phyloP scores from a whole-genome alignment of 495 filamentous ascomycete species.

The Podospora didyma region DNA sequence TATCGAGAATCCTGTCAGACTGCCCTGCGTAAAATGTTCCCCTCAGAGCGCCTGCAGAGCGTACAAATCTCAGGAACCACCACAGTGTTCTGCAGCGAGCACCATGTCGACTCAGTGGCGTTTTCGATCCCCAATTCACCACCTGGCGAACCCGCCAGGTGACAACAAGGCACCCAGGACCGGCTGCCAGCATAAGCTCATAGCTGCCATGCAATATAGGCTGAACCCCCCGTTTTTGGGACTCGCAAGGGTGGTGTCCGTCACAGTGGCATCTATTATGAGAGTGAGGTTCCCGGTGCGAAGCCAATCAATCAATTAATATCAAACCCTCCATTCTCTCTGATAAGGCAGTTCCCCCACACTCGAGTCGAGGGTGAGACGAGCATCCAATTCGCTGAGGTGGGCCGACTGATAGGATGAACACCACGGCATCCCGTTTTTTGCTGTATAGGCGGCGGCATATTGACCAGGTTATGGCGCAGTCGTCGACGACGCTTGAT shows the following conservation, averaged over 20 bases:
- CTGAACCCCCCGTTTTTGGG: slow-evolving; percentile 17
- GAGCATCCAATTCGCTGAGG: slow-evolving; percentile 12
- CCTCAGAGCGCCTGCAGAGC: neutral
- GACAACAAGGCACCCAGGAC: neutral
- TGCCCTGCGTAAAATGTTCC: neutral
- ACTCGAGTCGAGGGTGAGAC: neutral
- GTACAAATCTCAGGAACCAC: neutral
- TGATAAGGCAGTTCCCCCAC: slow-evolving; percentile 24
- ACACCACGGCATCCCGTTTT: slow-evolving; percentile 13
- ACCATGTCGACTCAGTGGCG: neutral
- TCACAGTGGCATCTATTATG: slow-evolving; percentile 14
- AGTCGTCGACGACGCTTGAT: neutral
- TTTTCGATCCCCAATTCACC: neutral
- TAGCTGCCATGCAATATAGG: slow-evolving; percentile 21
- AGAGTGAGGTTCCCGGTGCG: slow-evolving; percentile 21
- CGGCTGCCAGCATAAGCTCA: slow-evolving; percentile 5
- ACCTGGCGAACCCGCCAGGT: neutral
- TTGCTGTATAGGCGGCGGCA: slow-evolving; percentile 11
- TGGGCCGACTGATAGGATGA: slow-evolving; percentile 19
- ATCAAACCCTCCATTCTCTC: slow-evolving; percentile 18
- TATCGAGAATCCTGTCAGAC: neutral
- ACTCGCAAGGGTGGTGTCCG: slow-evolving; percentile 3
- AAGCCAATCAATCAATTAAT: slow-evolving; percentile 27
- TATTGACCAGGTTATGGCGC: slow-evolving; percentile 9
- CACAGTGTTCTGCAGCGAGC: neutral